Conservation (phyloP, 257 asterid genomes). For the Echium plantagineum region DNA sequence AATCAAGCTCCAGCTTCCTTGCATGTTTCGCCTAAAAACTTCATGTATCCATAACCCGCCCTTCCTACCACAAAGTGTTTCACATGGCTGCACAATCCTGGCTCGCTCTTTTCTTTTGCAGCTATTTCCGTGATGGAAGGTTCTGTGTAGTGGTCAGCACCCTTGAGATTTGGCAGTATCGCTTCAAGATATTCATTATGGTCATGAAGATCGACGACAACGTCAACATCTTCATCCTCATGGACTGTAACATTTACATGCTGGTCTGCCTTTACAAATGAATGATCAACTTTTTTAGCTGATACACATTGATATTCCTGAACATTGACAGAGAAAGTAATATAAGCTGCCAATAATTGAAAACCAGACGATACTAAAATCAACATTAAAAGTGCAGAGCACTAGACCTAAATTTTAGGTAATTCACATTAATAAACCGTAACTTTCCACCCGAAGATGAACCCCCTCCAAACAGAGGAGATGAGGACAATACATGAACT, state of each 20-base stretch:
- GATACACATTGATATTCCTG: background rate
- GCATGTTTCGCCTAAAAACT: conserved; percentile 81
- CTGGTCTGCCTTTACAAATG: background rate
- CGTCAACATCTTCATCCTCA: background rate
- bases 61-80: conserved; percentile 75
- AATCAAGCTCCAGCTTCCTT: conserved; percentile 65
- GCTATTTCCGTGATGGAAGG: conserved; percentile 20
- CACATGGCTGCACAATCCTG: conserved; percentile 57
- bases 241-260: background rate
- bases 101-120: conserved; percentile 67
- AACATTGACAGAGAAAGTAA: background rate
- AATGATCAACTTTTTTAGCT: background rate
- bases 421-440: too few relatives aligned
- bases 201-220: background rate
- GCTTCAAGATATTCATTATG: conserved; percentile 13
- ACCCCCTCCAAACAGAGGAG: too few relatives aligned
- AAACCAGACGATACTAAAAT: background rate
- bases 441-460: too few relatives aligned
- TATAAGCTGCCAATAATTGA: background rate
- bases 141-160: conserved; percentile 16
- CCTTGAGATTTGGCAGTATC: conserved; percentile 15
- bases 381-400: background rate
- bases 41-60: conserved; percentile 63
- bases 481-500: too few relatives aligned
- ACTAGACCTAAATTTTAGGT: too few relatives aligned